Conservation (phyloP, 2,329 filamentous ascomycete genomes). For the Mycosphaerelloides madeirae region DNA sequence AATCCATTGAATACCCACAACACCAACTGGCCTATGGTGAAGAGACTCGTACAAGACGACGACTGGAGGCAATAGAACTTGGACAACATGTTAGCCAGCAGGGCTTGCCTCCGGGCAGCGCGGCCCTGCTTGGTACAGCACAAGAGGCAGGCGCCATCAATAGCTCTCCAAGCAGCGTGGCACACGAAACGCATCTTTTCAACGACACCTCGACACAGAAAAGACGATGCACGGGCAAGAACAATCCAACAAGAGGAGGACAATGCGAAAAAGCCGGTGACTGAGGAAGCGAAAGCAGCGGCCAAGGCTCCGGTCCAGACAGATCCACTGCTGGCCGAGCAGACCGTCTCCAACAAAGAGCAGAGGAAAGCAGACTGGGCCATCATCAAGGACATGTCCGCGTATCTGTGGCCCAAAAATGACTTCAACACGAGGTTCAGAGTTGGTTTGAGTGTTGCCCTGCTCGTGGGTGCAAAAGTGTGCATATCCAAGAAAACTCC, state of each 20-base stretch:
- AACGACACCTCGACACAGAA: constrained; percentile 39
- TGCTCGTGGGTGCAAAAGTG: constrained; percentile 84
- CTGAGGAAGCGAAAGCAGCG: constrained; percentile 29
- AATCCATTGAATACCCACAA: no score
- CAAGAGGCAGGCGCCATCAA: constrained; percentile 5
- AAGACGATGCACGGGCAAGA: constrained; percentile 36
- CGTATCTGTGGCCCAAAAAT: constrained; percentile 92
- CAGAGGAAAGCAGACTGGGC: constrained; percentile 97
- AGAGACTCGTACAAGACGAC: no score
- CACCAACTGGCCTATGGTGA: no score
- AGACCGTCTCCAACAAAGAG: constrained; percentile 68
- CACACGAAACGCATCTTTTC: constrained; percentile 39
- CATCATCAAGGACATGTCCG: constrained; percentile 96
- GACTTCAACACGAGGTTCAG: constrained; percentile 76
- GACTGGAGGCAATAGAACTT: background rate
- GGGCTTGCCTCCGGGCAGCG: constrained; percentile 23
- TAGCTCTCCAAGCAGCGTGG: constrained; percentile 20
- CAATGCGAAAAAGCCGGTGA: constrained; percentile 23
- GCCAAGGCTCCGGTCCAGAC: constrained; percentile 32
- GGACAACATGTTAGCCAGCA: constrained; percentile 24
- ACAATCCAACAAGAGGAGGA: constrained; percentile 22
- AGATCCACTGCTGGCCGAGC: constrained; percentile 60
- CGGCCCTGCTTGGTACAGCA: constrained; percentile 13
- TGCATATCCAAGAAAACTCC: constrained; percentile 17
- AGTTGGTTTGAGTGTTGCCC: constrained; percentile 74